These are phyloP conservation scores for Phytophthora pluvialis DNA, from an alignment of 352 stramenopile genomes.

Conservation along the genomic window DNA sequence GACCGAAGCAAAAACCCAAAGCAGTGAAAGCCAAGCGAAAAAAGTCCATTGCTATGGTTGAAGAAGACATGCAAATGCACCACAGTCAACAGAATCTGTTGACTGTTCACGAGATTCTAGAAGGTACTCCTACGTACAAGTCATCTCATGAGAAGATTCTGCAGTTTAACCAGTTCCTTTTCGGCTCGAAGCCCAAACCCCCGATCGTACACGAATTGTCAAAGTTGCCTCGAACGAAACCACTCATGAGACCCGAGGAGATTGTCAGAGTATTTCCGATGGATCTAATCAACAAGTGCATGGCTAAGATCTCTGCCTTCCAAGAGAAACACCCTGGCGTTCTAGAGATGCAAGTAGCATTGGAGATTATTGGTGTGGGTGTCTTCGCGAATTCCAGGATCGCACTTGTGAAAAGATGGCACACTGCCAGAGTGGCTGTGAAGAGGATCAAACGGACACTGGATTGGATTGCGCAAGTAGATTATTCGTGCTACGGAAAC, in stretches of 20 bases:
- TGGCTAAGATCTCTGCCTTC: neutral
- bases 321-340: constrained; percentile 2
- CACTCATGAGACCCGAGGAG: neutral
- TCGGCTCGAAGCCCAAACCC: neutral
- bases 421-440: neutral
- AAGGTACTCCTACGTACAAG: neutral
- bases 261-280: constrained; percentile 3
- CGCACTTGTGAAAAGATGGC: constrained; percentile 12
- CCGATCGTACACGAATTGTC: neutral
- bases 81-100: neutral
- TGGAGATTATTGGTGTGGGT: neutral
- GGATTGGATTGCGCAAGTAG: neutral
- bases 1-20: constrained; percentile 9
- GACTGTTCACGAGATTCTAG: neutral
- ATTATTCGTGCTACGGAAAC: neutral
- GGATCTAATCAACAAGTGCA: constrained; percentile 5
- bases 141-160: neutral
- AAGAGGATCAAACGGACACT: constrained; percentile 1
- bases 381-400: neutral
- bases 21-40: constrained; percentile 19
- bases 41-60: neutral
- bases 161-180: neutral
- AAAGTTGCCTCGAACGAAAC: constrained; percentile 7
- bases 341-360: neutral
- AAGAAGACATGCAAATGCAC: constrained; percentile 15